These are phyloP conservation scores for Sugiyamaella grinbergsii DNA, from an alignment of 1,139 yeast genomes.

Conservation along the genomic window DNA sequence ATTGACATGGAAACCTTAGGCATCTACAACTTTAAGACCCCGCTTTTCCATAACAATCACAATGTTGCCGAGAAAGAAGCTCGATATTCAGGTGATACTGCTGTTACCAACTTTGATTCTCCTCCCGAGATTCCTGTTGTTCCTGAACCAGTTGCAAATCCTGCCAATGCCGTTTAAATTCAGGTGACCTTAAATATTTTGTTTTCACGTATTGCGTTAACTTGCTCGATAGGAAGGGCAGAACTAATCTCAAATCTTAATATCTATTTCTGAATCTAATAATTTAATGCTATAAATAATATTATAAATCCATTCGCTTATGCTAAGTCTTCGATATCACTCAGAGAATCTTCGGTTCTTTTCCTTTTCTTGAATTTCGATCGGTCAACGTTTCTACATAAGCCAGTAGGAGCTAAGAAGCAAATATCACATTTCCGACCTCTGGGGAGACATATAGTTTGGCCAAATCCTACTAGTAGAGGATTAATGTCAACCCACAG, in stretches of 20 bases:
- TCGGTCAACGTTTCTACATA: slow-evolving; percentile 46
- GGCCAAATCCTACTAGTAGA: slow-evolving; percentile 89
- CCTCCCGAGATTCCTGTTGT: slow-evolving; percentile 22
- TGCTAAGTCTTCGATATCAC: slow-evolving; percentile 19
- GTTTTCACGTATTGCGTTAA: not conserved
- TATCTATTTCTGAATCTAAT: not conserved
- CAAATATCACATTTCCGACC: slow-evolving; percentile 78
- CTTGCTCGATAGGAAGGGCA: slow-evolving; percentile 6
- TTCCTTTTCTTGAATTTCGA: slow-evolving; percentile 19
- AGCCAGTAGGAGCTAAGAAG: slow-evolving; percentile 51
- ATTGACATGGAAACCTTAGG: slow-evolving; percentile 33
- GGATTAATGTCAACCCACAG: slow-evolving; percentile 88
- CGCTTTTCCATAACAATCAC: slow-evolving; percentile 30
- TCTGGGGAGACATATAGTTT: slow-evolving; percentile 76
- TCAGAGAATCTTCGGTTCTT: not conserved
- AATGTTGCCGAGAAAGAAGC: slow-evolving; percentile 27
- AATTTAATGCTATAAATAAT: not conserved
- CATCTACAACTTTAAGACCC: slow-evolving; percentile 25
- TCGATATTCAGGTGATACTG: slow-evolving; percentile 30
- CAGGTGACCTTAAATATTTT: not conserved
- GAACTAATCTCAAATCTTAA: slow-evolving; percentile 13
- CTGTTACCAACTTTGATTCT: slow-evolving; percentile 21
- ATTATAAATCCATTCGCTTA: slow-evolving; percentile 1
- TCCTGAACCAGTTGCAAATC: slow-evolving; percentile 22
- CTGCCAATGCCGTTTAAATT: slow-evolving; percentile 22